Base-by-base conservation (phyloP, 139 green algal genomes). In the Chlorella sp. region DNA sequence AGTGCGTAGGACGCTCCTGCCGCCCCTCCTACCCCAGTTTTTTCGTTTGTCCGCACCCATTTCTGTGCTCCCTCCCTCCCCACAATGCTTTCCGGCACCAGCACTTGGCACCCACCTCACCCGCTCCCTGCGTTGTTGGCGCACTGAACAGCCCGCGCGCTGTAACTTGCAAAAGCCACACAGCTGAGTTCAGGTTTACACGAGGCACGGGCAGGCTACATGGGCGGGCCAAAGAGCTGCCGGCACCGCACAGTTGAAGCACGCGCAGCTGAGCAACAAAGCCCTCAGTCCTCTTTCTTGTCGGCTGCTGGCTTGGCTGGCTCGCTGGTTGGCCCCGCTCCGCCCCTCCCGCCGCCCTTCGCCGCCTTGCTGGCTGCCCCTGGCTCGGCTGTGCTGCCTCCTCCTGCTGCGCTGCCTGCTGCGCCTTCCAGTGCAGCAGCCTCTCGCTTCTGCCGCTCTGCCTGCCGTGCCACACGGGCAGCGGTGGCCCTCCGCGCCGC, bases 401-500 rank as follows among this genome's bases (percentile, higher is more conserved):
- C 36, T 62, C 18, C 38, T 32, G 70, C 38, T 30, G 16, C 70
- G 21, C 44, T 51, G 44, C 44, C 44, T 51, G 7, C 38, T 21
- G 26, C 44, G 25, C 72, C 72, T 20, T 55, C 11, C 21, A 60
- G 51, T 15, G 51, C 74, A 20, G 74, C 74, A 34, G 55, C 20
- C 44, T 78, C 67, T 0, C 6, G 41, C 41, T 17, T 15, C 25
- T 71, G 67, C 67, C 51, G 67, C 30, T 78, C 25, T 67, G 60
- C 47, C 80, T 85, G 80, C 80, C 16, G 25, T 23, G 65, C 67
- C n/a, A 84, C 41, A 17, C 78, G 63, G 15, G 63, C 78, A 1
- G 41, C 56, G 30, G 80, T 60, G 11, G 67, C 69, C 18, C 55
- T 56, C 13, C 47, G 32, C 5, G 80, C 80, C 13, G 82, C 41